Evolutionary conservation across 176 grass and related monocot genomes (phyloP), one percentile per base, ranked within the genome.

Genomic region (Tillandsia fasciculata): DNA sequence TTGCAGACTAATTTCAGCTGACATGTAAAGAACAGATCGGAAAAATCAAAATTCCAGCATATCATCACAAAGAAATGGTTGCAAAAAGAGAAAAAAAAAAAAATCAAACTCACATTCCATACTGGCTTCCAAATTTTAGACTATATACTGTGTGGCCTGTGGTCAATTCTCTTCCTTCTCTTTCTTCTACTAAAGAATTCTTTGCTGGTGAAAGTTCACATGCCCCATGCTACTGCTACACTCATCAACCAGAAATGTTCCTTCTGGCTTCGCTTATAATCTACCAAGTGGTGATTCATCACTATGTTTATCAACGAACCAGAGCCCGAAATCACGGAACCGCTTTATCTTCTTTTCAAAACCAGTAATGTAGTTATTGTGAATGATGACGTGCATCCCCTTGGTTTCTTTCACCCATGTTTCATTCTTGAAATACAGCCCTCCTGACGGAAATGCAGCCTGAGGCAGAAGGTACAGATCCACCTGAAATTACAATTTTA

Each of bases 311-410:
- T 91, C 92, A 67, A 79, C 79, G 74, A 96, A 75, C 92, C 88
- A 96, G 50, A 96, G 76, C 12, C 74, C 79, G 77, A 87, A 85
- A 42, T 92, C 86, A 22, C 83, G 81, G 57, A 96, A 96, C 11
- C 88, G 75, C 72, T 96, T 96, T 70, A 82, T 91, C 81, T 96
- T 96, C 82, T 96, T 92, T 10, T 96, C 92, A 76, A 96, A 96
- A 61, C 92, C 92, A 23, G 80, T 86, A 57, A 96, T 92, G 80
- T 96, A 96, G 76, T 96, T 96, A 71, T 96, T 92, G 48, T 96
- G 92, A 88, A 96, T 85, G 64, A 96, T 91, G 53, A 89, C 92
- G 63, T 91, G 86, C 68, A 82, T 96, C 54, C 83, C 86, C 73
- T 96, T 89, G 0, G 83, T 91, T 71, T 89, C 83, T 69, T 88